Percentiles rank a stretch among this genome's conserved stretches.
Evolutionary conservation across 2,329 filamentous ascomycete species (phyloP).

Genomic region (Hypoxylon sp.): DNA sequence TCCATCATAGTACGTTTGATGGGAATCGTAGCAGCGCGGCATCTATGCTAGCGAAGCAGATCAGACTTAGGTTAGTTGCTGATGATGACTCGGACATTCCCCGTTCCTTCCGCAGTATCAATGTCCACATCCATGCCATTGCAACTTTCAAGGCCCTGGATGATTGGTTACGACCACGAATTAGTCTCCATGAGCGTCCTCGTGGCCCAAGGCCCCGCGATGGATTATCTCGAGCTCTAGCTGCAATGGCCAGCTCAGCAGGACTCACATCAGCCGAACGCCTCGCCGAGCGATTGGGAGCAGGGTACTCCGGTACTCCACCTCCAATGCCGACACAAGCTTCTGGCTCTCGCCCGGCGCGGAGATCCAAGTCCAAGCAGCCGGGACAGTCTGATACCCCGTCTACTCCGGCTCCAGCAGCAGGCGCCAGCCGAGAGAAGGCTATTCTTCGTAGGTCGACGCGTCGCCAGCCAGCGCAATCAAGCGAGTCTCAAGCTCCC

Average conservation of each 20-base stretch:
- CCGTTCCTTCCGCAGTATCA: constrained; percentile 88
- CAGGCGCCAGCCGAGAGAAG: constrained; percentile 71
- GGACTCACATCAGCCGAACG: constrained; percentile 69
- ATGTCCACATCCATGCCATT: constrained; percentile 98
- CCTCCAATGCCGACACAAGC: constrained; percentile 58
- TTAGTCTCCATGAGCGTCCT: constrained; percentile 83
- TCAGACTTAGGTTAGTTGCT: constrained; percentile 88
- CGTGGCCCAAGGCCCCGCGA: constrained; percentile 72
- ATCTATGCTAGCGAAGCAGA: constrained; percentile 96
- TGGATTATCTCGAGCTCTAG: constrained; percentile 77
- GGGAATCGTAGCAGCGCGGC: constrained; percentile 91
- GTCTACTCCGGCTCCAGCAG: constrained; percentile 61
- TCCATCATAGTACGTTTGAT: constrained; percentile 92
- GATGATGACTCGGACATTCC: constrained; percentile 94
- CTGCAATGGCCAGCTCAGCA: constrained; percentile 82
- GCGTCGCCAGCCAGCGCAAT: constrained; percentile 69
- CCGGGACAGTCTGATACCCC: constrained; percentile 59
- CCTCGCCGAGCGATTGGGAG: constrained; percentile 61
- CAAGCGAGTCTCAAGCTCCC: constrained; percentile 65
- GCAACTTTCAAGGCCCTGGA: constrained; percentile 97
- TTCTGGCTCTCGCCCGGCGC: constrained; percentile 62
- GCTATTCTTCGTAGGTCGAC: constrained; percentile 72
- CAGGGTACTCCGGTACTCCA: constrained; percentile 57
- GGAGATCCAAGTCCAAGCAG: constrained; percentile 65
- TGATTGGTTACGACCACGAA: constrained; percentile 93